A percentile compares a stretch with the other conserved stretches of the same genome.
These are phyloP conservation scores for Mycena latifolia DNA, from an alignment of 768 basidiomycete genomes.

Conservation along the genomic window DNA sequence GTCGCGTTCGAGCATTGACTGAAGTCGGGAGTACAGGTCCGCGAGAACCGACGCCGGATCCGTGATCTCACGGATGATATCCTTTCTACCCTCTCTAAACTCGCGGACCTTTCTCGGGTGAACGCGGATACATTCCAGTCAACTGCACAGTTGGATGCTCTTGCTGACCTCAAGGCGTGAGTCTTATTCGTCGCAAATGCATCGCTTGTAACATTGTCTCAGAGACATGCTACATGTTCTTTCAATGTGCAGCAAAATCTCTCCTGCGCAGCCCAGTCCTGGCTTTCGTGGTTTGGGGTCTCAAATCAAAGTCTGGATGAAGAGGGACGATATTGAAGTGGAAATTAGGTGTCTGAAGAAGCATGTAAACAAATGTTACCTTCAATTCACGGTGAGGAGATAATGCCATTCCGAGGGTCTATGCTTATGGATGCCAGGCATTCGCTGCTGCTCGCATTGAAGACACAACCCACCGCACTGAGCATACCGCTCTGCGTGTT, in stretches of 20 bases:
- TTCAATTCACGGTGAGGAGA: conserved; percentile 19
- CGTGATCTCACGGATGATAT: conserved; percentile 14
- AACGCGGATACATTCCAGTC: conserved; percentile 1
- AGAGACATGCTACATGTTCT: conserved; percentile 21
- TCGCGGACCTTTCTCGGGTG: conserved; percentile 5
- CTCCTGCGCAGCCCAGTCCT: neutral
- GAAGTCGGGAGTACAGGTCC: no score
- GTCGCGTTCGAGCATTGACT: neutral
- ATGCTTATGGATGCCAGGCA: no score
- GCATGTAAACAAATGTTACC: conserved; percentile 27
- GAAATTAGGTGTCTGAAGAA: conserved; percentile 23
- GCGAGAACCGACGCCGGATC: no score
- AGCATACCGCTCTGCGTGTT: no score
- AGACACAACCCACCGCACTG: no score
- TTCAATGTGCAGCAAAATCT: no score
- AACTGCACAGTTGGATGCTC: conserved; percentile 5
- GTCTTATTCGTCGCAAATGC: neutral
- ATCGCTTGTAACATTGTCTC: neutral
- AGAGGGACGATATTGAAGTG: conserved; percentile 29
- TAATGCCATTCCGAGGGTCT: no score
- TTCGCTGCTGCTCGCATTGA: no score
- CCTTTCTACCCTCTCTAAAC: conserved; percentile 1
- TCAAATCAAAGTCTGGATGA: conserved; percentile 26
- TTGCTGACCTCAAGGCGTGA: conserved; percentile 18
- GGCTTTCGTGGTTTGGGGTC: conserved; percentile 9